Conservation (phyloP, 1,139 yeast genomes). For the Saccharomyces hybrid region DNA sequence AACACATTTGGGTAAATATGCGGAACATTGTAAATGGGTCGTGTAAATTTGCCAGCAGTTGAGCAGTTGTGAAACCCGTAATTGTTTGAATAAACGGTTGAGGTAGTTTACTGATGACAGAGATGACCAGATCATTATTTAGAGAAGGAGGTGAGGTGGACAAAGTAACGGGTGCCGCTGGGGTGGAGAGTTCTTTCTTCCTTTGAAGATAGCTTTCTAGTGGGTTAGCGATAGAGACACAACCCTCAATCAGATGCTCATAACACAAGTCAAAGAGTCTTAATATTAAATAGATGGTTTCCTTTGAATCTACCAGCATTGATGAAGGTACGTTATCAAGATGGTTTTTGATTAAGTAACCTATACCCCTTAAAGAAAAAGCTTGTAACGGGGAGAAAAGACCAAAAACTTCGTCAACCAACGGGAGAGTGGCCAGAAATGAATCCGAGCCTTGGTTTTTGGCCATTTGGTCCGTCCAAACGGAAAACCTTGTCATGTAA, state of each 20-base stretch:
- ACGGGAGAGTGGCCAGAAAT: constrained; percentile 14
- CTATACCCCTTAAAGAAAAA: constrained; percentile 27
- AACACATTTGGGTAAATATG: constrained; percentile 17
- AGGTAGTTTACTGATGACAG: constrained; percentile 17
- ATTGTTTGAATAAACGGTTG: constrained; percentile 19
- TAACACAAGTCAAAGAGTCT: constrained; percentile 28
- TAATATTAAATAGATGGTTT: constrained; percentile 26
- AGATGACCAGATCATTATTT: constrained; percentile 11
- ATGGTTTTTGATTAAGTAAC: constrained; percentile 7
- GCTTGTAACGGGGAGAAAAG: constrained; percentile 25
- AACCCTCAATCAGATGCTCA: constrained; percentile 18
- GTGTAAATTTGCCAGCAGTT: constrained; percentile 13
- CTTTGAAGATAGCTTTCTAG: constrained; percentile 18
- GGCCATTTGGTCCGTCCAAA: constrained; percentile 15
- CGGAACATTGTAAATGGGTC: constrained; percentile 22
- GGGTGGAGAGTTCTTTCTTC: constrained; percentile 6
- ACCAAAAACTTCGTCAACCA: constrained; percentile 28
- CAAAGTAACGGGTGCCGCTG: neutral
- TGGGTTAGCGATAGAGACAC: constrained; percentile 22
- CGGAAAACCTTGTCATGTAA: constrained; percentile 19
- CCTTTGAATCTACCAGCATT: constrained; percentile 12
- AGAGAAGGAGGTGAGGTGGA: constrained; percentile 8
- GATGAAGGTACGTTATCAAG: neutral
- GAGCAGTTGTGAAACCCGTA: constrained; percentile 14
- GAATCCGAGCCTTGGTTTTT: neutral